Evolutionary conservation across 495 filamentous ascomycete species (phyloP).

Genomic region (Filosporella fistucella): DNA sequence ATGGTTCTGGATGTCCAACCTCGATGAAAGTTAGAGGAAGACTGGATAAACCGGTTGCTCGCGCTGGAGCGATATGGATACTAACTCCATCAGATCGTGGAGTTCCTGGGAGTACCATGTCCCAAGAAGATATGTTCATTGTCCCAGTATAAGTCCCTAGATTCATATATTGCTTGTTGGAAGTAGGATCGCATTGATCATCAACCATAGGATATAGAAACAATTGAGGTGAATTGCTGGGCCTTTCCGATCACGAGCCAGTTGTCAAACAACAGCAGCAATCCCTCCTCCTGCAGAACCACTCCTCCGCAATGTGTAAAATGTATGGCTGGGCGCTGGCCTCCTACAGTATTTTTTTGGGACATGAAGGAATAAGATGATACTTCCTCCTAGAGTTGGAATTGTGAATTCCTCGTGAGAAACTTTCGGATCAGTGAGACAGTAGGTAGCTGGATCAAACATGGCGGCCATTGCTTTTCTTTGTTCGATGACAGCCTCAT

Average conservation of each 20-base stretch:
- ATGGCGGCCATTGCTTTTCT: too few species aligned
- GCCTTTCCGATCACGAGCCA: conserved; percentile 28
- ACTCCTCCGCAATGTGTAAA: conserved; percentile 15
- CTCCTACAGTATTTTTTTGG: background rate
- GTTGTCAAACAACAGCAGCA: conserved; percentile 28
- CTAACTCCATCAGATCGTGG: conserved; percentile 3
- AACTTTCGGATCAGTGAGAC: conserved; percentile 1
- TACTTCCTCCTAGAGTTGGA: background rate
- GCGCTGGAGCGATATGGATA: conserved; percentile 7
- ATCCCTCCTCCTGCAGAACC: conserved; percentile 31
- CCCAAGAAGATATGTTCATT: conserved; percentile 3
- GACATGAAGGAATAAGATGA: background rate
- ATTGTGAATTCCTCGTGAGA: conserved; percentile 1
- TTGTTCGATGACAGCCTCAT: too few species aligned
- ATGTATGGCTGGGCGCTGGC: background rate
- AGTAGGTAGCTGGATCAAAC: too few species aligned
- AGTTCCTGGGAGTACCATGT: background rate
- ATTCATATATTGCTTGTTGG: conserved; percentile 6
- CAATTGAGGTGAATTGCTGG: conserved; percentile 5
- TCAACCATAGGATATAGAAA: conserved; percentile 6
- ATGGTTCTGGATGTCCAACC: conserved; percentile 9
- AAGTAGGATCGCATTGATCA: background rate
- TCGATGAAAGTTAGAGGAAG: conserved; percentile 15
- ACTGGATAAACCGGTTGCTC: conserved; percentile 9
- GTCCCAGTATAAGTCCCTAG: conserved; percentile 1